These are phyloP conservation scores for Boletellus emodensis DNA, from an alignment of 768 basidiomycete genomes.

Conservation along the genomic window DNA sequence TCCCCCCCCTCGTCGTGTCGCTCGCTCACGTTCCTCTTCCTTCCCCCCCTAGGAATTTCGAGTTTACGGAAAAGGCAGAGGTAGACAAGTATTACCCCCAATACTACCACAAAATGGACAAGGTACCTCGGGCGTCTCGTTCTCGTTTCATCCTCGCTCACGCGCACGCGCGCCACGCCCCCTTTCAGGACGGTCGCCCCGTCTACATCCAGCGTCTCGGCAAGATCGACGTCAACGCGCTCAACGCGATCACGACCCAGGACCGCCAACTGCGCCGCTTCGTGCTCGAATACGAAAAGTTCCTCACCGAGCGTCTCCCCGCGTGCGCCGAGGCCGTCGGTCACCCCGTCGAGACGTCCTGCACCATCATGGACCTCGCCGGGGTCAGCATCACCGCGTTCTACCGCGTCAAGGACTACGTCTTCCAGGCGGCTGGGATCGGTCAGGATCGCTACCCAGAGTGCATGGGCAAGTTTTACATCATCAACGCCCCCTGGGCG, in stretches of 20 bases:
- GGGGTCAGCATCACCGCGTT: slow-evolving; percentile 71
- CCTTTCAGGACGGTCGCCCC: slow-evolving; percentile 80
- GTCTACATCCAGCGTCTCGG: slow-evolving; percentile 94
- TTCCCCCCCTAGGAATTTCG: slow-evolving; percentile 59
- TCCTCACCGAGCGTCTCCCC: slow-evolving; percentile 73
- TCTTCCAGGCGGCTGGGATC: slow-evolving; percentile 67
- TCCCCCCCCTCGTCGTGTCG: background rate
- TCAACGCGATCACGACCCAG: slow-evolving; percentile 77
- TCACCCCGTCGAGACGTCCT: slow-evolving; percentile 92
- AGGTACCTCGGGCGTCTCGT: slow-evolving; percentile 40
- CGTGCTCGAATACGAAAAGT: slow-evolving; percentile 91
- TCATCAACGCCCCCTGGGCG: slow-evolving; percentile 94
- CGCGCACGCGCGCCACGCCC: background rate
- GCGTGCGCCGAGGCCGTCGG: slow-evolving; percentile 68
- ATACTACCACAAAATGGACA: slow-evolving; percentile 95
- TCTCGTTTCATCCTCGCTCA: background rate
- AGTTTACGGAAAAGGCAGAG: slow-evolving; percentile 75
- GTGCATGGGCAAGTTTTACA: slow-evolving; percentile 97
- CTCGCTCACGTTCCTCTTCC: background rate
- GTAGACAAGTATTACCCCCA: slow-evolving; percentile 95
- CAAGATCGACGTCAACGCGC: slow-evolving; percentile 78
- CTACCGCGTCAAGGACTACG: slow-evolving; percentile 90
- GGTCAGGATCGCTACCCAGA: slow-evolving; percentile 93
- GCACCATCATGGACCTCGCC: slow-evolving; percentile 93
- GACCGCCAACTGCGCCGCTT: slow-evolving; percentile 88